Evolutionary conservation across 2,329 filamentous ascomycete species (phyloP).

Genomic region (Albifimbria verrucaria): DNA sequence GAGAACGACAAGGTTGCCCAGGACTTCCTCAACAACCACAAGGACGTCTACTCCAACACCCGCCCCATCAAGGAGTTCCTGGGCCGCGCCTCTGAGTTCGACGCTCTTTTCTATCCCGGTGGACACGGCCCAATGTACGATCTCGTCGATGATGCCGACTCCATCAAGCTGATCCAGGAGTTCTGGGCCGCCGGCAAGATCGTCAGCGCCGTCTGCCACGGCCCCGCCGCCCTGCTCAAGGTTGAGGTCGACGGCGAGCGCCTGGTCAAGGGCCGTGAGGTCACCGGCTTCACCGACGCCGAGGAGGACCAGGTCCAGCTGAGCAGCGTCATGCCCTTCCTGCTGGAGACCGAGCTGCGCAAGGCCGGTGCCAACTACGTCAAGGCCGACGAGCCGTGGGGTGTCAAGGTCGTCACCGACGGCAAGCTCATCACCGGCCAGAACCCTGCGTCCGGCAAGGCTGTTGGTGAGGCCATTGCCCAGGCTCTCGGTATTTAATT

Average conservation of each 20-base stretch:
- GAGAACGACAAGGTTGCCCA: slow-evolving; percentile 48
- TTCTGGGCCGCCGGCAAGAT: slow-evolving; percentile 61
- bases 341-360: slow-evolving; percentile 54
- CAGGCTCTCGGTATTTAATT: slow-evolving; percentile 36
- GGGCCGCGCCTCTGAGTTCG: slow-evolving; percentile 58
- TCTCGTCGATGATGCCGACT: slow-evolving; percentile 53
- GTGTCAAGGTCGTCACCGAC: slow-evolving; percentile 45
- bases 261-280: slow-evolving; percentile 52
- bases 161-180: slow-evolving; percentile 57
- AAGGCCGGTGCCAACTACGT: slow-evolving; percentile 52
- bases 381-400: slow-evolving; percentile 51
- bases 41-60: slow-evolving; percentile 62
- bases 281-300: slow-evolving; percentile 62
- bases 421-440: slow-evolving; percentile 55
- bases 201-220: slow-evolving; percentile 67
- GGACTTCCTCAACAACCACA: slow-evolving; percentile 54
- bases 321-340: slow-evolving; percentile 53
- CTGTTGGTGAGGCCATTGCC: slow-evolving; percentile 47
- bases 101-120: slow-evolving; percentile 57
- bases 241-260: slow-evolving; percentile 51
- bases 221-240: slow-evolving; percentile 59
- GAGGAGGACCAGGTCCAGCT: slow-evolving; percentile 46
- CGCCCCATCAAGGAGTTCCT: slow-evolving; percentile 52
- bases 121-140: slow-evolving; percentile 67
- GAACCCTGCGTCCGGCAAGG: slow-evolving; percentile 52